Evolutionary conservation across 371 early-diverging fungal genomes (phyloP), one percentile per base, ranked within the genome.

Genomic region (Mortierella sp.): DNA sequence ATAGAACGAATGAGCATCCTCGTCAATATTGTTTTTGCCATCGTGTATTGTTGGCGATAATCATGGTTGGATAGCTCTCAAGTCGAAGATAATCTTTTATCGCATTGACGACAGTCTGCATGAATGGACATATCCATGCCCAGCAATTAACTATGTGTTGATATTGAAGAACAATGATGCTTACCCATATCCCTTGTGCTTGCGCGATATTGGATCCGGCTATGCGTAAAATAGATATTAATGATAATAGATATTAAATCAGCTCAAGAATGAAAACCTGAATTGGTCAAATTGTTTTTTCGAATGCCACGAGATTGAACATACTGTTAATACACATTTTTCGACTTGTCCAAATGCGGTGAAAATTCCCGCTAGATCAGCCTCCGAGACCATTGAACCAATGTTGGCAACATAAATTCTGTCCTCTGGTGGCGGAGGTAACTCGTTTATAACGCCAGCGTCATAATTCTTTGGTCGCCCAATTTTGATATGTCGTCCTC

Each of bases 321-420:
- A 74, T 83, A 92, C 90, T 84, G 88, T 75, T 58, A 95, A 80
- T 22, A 90, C 84, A 49, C 92, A 93, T 22, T 83, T 81, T 35
- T 79, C 82, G 34, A 96, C 87, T 12, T 76, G 76, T 9, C 95
- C 95, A 85, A 96, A 94, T 1, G 93, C 87, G 28, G 89, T 88
- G 84, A 96, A 94, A 17, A 96, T 89, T 60, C 86, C 87, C 31
- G 76, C 60, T 64, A 95, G 77, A 70, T 91, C 89, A 1, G 88
- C 85, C 72, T 95, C 94, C 13, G 88, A 82, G 34, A 96, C 87
- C 22, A 84, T 75, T 71, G 90, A 90, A 61, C 92, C 90, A 60
- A 96, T 87, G 64, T 93, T 96, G 62, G 96, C 89, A 13, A 72
- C 64, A 34, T 65, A 59, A 56, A 71, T 62, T 49, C 77, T 69